Conservation (phyloP, 441 rosid species). For the Bocquillonia castaneifolia region DNA sequence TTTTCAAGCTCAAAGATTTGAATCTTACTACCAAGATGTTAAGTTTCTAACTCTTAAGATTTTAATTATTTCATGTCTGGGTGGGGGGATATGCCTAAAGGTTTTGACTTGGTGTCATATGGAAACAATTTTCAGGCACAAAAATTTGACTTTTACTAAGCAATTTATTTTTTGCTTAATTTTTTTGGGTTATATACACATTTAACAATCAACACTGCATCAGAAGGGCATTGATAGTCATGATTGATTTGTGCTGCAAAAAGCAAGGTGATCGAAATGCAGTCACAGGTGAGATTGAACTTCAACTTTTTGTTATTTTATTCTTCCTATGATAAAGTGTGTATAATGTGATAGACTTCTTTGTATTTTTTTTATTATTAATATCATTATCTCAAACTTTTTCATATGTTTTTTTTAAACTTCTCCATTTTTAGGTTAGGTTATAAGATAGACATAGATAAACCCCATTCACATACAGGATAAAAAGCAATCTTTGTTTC, state of each 20-base stretch:
- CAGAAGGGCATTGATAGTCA: neutral
- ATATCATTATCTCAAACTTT: no score
- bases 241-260: neutral
- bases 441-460: conserved; percentile 80
- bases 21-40: no score
- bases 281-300: conserved; percentile 8
- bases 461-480: conserved; percentile 67
- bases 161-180: neutral
- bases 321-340: neutral
- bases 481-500: conserved; percentile 73
- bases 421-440: conserved; percentile 44
- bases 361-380: neutral
- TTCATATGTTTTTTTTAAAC: no score
- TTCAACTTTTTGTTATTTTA: neutral
- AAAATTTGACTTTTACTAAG: no score
- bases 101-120: no score
- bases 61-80: no score
- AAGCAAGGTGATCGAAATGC: conserved; percentile 2
- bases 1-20: neutral
- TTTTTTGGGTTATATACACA: neutral
- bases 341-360: neutral
- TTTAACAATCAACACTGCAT: neutral
- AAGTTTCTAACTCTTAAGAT: no score
- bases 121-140: no score
- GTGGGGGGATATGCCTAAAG: no score